Conservation (phyloP, 441 rosid genomes). For the Adansonia rubrostipa region DNA sequence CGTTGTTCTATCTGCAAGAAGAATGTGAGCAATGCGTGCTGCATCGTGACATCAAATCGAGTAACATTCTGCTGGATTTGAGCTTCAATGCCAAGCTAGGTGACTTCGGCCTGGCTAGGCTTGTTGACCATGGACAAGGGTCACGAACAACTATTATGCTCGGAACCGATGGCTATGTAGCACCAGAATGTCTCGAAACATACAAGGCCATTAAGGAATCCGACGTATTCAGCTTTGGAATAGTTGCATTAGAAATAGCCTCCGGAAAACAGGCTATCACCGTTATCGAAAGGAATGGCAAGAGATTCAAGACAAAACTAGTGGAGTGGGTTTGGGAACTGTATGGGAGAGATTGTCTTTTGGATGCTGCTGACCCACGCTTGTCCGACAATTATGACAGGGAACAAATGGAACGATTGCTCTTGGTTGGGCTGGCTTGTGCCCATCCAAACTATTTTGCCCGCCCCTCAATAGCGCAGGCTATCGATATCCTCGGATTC, state of each 20-base stretch:
- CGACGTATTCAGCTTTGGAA: conserved; percentile 52
- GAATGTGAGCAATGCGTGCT: conserved; percentile 63
- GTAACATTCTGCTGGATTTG: conserved; percentile 59
- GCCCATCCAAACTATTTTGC: conserved; percentile 34
- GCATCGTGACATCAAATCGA: conserved; percentile 57
- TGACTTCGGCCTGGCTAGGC: conserved; percentile 60
- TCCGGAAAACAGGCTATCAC: conserved; percentile 30
- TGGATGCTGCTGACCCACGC: conserved; percentile 28
- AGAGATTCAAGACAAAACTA: not conserved
- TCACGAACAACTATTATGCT: conserved; percentile 52
- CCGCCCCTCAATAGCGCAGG: conserved; percentile 26
- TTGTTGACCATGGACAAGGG: conserved; percentile 54
- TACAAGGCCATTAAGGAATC: conserved; percentile 52
- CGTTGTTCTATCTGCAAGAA: conserved; percentile 56
- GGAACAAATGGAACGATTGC: conserved; percentile 33
- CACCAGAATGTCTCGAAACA: conserved; percentile 55
- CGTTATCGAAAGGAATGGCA: not conserved
- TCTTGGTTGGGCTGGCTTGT: conserved; percentile 41
- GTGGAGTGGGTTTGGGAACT: conserved; percentile 34
- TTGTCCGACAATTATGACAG: conserved; percentile 22
- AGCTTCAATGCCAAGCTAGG: conserved; percentile 55
- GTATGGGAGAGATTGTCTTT: conserved; percentile 11
- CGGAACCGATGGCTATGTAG: conserved; percentile 55
- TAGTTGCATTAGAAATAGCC: conserved; percentile 46
- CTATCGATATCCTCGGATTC: conserved; percentile 17